These are phyloP conservation scores for Colletotrichum sp. DNA, from an alignment of 2,329 filamentous ascomycete genomes.

Conservation along the genomic window DNA sequence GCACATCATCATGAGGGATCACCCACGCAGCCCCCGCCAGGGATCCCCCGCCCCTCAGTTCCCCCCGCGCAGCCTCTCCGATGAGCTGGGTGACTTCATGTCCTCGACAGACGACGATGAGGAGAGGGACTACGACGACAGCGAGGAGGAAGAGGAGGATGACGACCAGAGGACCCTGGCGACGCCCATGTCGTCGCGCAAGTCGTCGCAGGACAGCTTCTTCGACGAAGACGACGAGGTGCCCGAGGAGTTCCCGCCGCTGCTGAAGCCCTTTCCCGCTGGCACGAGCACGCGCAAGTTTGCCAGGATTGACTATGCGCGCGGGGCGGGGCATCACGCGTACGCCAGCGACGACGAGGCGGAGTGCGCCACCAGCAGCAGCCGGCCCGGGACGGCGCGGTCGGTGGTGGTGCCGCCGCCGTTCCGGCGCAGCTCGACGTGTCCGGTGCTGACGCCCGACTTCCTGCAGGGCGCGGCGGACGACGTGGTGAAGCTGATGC, in stretches of 20 bases:
- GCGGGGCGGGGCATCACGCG: not conserved
- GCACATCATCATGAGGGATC: slow-evolving; percentile 4
- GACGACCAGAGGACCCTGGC: not conserved
- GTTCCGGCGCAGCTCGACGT: slow-evolving; percentile 8
- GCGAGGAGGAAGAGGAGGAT: not conserved
- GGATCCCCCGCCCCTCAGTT: not conserved
- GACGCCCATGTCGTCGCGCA: slow-evolving; percentile 10
- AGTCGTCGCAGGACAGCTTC: slow-evolving; percentile 3
- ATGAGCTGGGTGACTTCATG: slow-evolving; percentile 15
- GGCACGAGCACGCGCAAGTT: not conserved
- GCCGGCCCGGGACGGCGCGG: not conserved
- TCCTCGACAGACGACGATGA: slow-evolving; percentile 12
- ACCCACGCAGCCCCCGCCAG: slow-evolving; percentile 3
- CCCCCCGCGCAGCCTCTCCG: not conserved
- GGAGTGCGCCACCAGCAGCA: not conserved
- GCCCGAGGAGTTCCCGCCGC: not conserved
- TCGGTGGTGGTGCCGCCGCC: not conserved
- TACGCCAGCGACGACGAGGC: not conserved
- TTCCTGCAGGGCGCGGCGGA: slow-evolving; percentile 14
- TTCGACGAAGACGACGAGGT: not conserved
- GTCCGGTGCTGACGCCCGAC: slow-evolving; percentile 3
- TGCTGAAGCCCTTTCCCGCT: not conserved
- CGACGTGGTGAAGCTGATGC: slow-evolving; percentile 18
- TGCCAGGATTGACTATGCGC: not conserved
- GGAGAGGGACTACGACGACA: not conserved